phyloP scores from a whole-genome alignment of 2,329 filamentous ascomycete species.

The Paracamarosporium sp. region DNA sequence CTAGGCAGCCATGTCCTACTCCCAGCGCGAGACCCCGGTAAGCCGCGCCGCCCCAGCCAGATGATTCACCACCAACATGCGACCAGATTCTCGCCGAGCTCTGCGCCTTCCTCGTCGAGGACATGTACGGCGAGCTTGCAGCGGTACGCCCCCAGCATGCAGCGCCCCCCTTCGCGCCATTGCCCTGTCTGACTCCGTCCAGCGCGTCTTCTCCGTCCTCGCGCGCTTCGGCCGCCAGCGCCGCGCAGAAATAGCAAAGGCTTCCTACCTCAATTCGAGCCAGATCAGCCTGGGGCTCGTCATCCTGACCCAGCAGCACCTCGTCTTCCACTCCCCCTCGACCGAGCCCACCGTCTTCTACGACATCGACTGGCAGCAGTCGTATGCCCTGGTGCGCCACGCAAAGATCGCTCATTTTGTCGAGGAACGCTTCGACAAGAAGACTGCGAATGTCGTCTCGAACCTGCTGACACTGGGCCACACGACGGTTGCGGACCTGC shows the following conservation, averaged over 20 bases:
- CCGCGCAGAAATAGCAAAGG: constrained; percentile 70
- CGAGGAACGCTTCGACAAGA: constrained; percentile 74
- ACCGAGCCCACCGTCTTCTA: constrained; percentile 74
- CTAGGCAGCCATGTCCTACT: constrained; percentile 43
- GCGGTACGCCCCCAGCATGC: constrained; percentile 69
- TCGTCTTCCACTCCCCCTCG: constrained; percentile 75
- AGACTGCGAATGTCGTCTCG: constrained; percentile 76
- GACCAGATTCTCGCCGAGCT: constrained; percentile 82
- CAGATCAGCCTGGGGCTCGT: constrained; percentile 83
- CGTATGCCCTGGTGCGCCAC: constrained; percentile 81
- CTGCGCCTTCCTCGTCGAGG: constrained; percentile 85
- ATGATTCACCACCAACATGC: constrained; percentile 49
- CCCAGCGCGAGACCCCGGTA: constrained; percentile 46
- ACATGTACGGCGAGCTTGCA: constrained; percentile 89
- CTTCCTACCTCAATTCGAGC: constrained; percentile 74
- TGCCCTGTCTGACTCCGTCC: constrained; percentile 20
- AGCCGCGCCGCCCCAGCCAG: constrained; percentile 16
- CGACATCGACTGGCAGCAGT: constrained; percentile 79
- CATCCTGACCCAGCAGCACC: constrained; percentile 86
- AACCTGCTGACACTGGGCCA: constrained; percentile 80
- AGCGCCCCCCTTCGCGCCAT: too few relatives aligned
- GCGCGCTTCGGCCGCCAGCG: constrained; percentile 79
- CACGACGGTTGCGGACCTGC: constrained; percentile 73
- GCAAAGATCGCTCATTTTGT: constrained; percentile 83
- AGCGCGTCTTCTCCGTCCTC: constrained; percentile 87